Conservation (phyloP, 2,329 filamentous ascomycete genomes). For the Teratosphaeria destructans region DNA sequence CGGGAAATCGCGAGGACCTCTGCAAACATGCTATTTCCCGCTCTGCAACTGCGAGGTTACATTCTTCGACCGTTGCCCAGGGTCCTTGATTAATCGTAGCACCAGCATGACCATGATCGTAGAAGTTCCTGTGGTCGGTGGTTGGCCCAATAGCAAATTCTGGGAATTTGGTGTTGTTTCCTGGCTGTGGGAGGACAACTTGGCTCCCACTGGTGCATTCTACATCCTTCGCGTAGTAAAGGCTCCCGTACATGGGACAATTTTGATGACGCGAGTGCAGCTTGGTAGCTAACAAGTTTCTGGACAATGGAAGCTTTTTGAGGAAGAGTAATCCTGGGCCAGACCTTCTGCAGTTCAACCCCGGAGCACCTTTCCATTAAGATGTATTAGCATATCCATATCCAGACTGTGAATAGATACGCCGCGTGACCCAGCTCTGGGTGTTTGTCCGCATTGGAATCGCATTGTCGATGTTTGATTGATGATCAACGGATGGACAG, state of each 20-base stretch:
- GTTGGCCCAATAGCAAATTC: neutral
- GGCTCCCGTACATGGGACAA: neutral
- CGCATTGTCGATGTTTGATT: no score
- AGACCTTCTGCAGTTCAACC: neutral
- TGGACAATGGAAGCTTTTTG: neutral
- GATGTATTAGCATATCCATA: neutral
- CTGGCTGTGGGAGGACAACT: neutral
- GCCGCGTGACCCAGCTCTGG: no score
- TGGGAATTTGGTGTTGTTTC: neutral
- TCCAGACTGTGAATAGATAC: no score
- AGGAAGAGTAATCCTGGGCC: neutral
- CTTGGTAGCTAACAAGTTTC: neutral
- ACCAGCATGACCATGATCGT: neutral
- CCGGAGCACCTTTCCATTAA: neutral
- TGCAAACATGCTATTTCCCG: neutral
- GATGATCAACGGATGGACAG: no score
- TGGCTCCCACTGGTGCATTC: neutral
- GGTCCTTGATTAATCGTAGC: neutral
- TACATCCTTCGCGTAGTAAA: neutral
- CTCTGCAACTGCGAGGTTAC: neutral
- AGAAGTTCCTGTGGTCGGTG: neutral
- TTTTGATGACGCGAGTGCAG: neutral
- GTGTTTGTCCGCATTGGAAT: no score
- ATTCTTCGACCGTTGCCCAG: neutral
- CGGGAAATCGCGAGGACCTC: neutral